A percentile compares a stretch with the other conserved stretches of the same genome.
Evolutionary conservation across 1,284 basidiomycete genomes (phyloP).

Genomic region (Sanghuangporus weigelae): DNA sequence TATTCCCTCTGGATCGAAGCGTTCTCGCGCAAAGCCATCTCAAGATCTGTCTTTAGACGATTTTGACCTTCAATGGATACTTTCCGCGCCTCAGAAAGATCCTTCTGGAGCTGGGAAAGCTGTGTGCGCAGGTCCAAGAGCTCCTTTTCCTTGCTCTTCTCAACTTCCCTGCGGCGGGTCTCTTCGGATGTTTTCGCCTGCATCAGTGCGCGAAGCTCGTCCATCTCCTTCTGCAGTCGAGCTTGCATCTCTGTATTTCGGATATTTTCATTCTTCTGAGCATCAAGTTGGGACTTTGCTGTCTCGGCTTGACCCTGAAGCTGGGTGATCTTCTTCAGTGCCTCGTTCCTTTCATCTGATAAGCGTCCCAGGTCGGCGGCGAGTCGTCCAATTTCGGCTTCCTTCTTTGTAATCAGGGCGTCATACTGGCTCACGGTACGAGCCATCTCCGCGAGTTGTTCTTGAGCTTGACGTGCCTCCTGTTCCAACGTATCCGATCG

Average conservation of each 20-base stretch:
- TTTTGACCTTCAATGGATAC: slow-evolving; percentile 57
- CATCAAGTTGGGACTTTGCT: slow-evolving; percentile 58
- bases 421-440: slow-evolving; percentile 79
- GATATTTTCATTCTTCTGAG: slow-evolving; percentile 57
- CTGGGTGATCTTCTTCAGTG: slow-evolving; percentile 58
- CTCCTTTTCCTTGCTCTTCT: slow-evolving; percentile 86
- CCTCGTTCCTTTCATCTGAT: slow-evolving; percentile 48
- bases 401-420: slow-evolving; percentile 72
- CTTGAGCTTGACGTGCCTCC: slow-evolving; percentile 68
- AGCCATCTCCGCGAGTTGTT: slow-evolving; percentile 74
- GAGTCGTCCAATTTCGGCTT: slow-evolving; percentile 65
- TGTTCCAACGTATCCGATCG: slow-evolving; percentile 60
- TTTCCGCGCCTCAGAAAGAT: slow-evolving; percentile 54
- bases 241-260: slow-evolving; percentile 47
- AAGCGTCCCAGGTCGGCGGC: slow-evolving; percentile 48
- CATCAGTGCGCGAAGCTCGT: slow-evolving; percentile 78
- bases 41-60: slow-evolving; percentile 65
- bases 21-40: slow-evolving; percentile 53
- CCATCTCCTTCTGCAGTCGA: slow-evolving; percentile 78
- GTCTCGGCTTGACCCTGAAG: slow-evolving; percentile 68
- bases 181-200: slow-evolving; percentile 86
- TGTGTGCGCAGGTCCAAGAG: slow-evolving; percentile 71
- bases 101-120: slow-evolving; percentile 51
- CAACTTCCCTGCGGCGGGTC: slow-evolving; percentile 76
- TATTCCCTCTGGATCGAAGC: slow-evolving; percentile 53